Base-by-base conservation (phyloP, 1,139 yeast genomes). In the Meyerozyma athensensis region DNA sequence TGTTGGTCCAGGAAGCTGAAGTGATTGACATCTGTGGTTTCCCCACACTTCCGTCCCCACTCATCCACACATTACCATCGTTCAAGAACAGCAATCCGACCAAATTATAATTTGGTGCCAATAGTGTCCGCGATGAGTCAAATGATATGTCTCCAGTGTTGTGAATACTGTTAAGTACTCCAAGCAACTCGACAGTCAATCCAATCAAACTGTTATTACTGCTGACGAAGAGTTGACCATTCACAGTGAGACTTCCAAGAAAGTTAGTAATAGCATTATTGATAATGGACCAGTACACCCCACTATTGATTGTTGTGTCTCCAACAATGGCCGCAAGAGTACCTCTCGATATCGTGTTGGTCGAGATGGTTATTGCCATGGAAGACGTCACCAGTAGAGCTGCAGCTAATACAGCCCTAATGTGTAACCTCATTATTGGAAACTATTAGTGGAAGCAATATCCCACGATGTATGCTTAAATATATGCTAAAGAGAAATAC, bases 261-360 rank as follows among this genome's bases (percentile, higher is more conserved):
- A 38, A 24, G 19, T 23, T 31, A 8, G 30, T 26, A 12, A 38
- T 37, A 7, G 50, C 57, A 40, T 61, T 61, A 44, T 63, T 50
- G 36, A 63, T 45, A 24, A 63, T 56, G 19, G 69, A 62, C 60
- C 61, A 63, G 43, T 53, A 61, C 13, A 52, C 64, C 35, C 59
- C 62, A 8, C 52, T 49, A n/a, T 51, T 45, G 36, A 65, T 49
- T 7, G 44, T 46, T n/a, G 59, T 48, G 40, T 52, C 59, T 13
- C 61, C 63, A 36, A 57, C 46, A 21, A 42, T 35, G 36, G 56
- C 43, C 26, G 45, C 41, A 28, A 55, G 36, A 14, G 57, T 42
- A 20, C 60, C 62, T 19, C 44, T 41, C 8, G 19, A 7, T 23
- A 37, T 37, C 9, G 42, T 39, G 19, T 39, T 32, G 9, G 22